A percentile compares a stretch with the other conserved stretches of the same genome.
phyloP scores from a whole-genome alignment of 1,139 yeast species.

The Meyerozyma smithsonii region DNA sequence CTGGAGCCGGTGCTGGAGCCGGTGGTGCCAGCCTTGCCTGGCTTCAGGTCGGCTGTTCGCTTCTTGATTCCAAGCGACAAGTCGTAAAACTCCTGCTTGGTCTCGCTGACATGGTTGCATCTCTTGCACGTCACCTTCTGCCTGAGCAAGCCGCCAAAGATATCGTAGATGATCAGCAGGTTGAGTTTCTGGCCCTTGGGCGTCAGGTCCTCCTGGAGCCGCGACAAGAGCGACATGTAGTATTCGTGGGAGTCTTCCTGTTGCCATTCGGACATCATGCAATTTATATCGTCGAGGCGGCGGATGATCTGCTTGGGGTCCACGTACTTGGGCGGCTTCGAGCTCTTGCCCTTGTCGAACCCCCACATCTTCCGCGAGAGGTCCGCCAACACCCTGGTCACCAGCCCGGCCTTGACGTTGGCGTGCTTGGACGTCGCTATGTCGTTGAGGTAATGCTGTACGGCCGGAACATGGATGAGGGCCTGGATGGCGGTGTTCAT shows the following conservation, averaged over 20 bases:
- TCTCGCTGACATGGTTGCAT: conserved; percentile 78
- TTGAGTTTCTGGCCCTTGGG: conserved; percentile 83
- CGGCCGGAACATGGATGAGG: conserved; percentile 83
- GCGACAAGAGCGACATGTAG: conserved; percentile 82
- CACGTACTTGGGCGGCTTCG: conserved; percentile 35
- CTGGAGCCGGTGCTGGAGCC: neutral
- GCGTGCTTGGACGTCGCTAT: conserved; percentile 50
- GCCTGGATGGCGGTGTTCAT: conserved; percentile 95
- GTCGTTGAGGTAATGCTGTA: conserved; percentile 76
- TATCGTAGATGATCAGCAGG: conserved; percentile 79
- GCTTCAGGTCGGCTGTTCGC: conserved; percentile 23
- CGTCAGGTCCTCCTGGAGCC: conserved; percentile 87
- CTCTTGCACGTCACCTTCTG: conserved; percentile 80
- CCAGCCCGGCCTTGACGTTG: conserved; percentile 52
- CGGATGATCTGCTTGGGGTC: conserved; percentile 73
- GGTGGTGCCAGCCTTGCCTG: too few relatives aligned
- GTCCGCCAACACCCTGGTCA: conserved; percentile 68
- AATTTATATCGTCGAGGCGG: conserved; percentile 78
- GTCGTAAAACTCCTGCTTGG: conserved; percentile 93
- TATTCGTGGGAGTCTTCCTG: conserved; percentile 98
- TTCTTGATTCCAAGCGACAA: conserved; percentile 67
- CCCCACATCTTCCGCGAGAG: conserved; percentile 67
- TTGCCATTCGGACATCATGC: conserved; percentile 96
- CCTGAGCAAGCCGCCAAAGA: conserved; percentile 85
- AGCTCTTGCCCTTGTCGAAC: conserved; percentile 17